Evolutionary conservation across 2,329 filamentous ascomycete species (phyloP), one percentile per base, ranked within the genome.

Genomic region (Stagonosporopsis tanaceti): DNA sequence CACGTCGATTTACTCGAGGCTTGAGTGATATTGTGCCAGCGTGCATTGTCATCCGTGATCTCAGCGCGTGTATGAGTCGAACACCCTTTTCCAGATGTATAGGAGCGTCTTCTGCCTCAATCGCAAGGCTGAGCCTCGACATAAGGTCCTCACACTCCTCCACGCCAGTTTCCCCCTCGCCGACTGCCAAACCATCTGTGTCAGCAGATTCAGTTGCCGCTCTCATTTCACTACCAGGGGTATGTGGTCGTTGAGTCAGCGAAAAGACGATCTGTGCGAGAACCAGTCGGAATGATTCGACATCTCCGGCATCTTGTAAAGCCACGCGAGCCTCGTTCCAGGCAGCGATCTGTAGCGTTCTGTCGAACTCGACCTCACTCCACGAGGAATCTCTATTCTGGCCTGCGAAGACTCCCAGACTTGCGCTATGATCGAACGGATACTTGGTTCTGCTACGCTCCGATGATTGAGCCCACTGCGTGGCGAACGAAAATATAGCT

Each of bases 401-500:
- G 7, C 53, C 40, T 17, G 53, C 47, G 34, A 63, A 66, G 1
- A 63, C 63, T 40, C 51, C 47, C 50, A 14, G 60, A 9, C 40
- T 45, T 2, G 57, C 55, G 17, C 53, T 57, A 22, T 59, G 62
- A 28, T 65, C 57, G 60, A 69, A 73, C 5, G 73, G 70, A 55
- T 75, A 75, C 30, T 65, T 70, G 6, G 65, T 60, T 41, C 59
- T 67, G 51, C 66, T 68, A 55, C 66, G 62, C 41, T 66, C 53
- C 25, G 68, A 68, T 4, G 68, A 68, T 27, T 73, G 72, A 2
- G 71, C 69, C 80, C 83, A 84, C 60, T 85, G 82, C 0, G 82
- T 80, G 4, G 82, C 80, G 66, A 84, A 85, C 0, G 83, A 79
- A 74, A 84, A 80, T 45, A 84, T 82, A 2, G 78, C 77, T 3